Evolutionary conservation across 345 rosid species (phyloP).

Genomic region (Noccaea bulbosa): DNA sequence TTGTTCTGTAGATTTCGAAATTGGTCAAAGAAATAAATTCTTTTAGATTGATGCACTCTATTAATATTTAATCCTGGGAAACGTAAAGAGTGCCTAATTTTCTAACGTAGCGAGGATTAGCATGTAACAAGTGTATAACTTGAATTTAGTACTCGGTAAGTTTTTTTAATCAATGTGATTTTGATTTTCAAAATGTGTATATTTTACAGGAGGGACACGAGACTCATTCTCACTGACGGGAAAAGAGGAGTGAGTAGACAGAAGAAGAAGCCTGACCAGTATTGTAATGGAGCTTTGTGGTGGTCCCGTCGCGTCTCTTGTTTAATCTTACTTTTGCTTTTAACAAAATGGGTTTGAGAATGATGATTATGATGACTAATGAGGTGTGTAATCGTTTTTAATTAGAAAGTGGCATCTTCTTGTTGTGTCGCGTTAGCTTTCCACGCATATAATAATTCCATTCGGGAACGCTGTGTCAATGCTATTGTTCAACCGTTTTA

Average conservation of each 20-base stretch:
- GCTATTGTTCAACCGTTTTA: constrained; percentile 2
- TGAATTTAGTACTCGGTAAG: too few relatives aligned
- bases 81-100: background rate
- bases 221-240: constrained; percentile 26
- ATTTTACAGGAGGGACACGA: constrained; percentile 35
- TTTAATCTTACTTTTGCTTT: constrained; percentile 29
- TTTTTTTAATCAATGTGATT: background rate
- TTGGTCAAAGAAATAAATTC: background rate
- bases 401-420: background rate
- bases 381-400: constrained; percentile 5
- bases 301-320: constrained; percentile 32
- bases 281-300: constrained; percentile 18
- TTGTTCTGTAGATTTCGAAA: background rate
- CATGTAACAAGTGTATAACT: background rate
- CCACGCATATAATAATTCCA: constrained; percentile 4
- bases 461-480: background rate
- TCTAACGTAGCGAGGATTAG: background rate
- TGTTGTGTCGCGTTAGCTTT: background rate
- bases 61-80: background rate
- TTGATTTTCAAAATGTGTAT: constrained; percentile 2
- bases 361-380: constrained; percentile 11
- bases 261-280: constrained; percentile 24
- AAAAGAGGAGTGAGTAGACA: background rate
- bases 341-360: background rate
- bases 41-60: background rate